Conservation (phyloP, 192 early-diverging fungal genomes). For the Coemansia sp. region DNA sequence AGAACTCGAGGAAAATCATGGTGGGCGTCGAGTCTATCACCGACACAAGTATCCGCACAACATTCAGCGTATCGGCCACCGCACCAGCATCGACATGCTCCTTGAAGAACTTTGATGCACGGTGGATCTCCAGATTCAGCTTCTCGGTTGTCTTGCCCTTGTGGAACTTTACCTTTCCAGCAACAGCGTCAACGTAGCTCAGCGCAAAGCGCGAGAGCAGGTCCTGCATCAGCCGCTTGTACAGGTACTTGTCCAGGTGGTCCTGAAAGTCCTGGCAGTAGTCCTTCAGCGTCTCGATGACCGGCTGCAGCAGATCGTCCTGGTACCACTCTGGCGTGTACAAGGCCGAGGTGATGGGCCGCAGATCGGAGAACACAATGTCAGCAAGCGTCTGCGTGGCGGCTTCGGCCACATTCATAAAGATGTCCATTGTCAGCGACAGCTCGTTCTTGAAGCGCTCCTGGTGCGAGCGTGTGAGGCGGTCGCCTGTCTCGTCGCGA, state of each 20-base stretch:
- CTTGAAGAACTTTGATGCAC: constrained; percentile 76
- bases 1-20: constrained; percentile 90
- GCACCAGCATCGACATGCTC: constrained; percentile 69
- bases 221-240: constrained; percentile 82
- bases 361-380: constrained; percentile 81
- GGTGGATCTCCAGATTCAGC: constrained; percentile 73
- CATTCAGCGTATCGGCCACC: constrained; percentile 78
- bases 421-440: constrained; percentile 80
- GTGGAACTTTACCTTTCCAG: constrained; percentile 58
- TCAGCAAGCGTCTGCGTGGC: constrained; percentile 77
- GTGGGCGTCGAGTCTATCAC: constrained; percentile 80
- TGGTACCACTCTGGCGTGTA: constrained; percentile 91
- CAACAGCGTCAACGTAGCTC: constrained; percentile 81
- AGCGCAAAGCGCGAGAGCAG: constrained; percentile 84
- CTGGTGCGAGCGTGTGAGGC: constrained; percentile 62
- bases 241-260: constrained; percentile 87
- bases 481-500: constrained; percentile 56
- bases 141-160: constrained; percentile 70
- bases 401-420: constrained; percentile 82
- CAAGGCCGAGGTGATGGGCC: constrained; percentile 70
- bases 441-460: constrained; percentile 65
- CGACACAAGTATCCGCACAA: constrained; percentile 76
- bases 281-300: constrained; percentile 94
- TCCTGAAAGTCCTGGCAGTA: constrained; percentile 86
- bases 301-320: constrained; percentile 77